Base-by-base conservation (phyloP, 495 filamentous ascomycete genomes). In the Penicillium cataractarum region DNA sequence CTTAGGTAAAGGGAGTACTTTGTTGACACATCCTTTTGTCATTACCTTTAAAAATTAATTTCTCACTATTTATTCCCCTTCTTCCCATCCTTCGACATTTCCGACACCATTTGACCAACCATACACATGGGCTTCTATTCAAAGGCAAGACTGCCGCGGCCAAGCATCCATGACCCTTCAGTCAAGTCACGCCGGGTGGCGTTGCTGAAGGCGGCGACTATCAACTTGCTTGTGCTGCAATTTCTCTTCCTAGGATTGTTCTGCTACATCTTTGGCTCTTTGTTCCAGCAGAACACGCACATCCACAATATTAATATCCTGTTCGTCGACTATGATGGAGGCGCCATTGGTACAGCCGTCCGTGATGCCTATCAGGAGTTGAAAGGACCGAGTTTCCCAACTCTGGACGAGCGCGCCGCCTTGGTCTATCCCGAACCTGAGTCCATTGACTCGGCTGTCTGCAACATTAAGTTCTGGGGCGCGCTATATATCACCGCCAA, bases 261-360 rank as follows among this genome's bases (percentile, higher is more conserved):
- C 51, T 75, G 70, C 21, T 83, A 82, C 60, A 58, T 83, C 0
- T 83, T 79, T 49, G 82, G 81, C 15, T 69, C 78, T 6, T 54
- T 83, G 6, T 84, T 72, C 57, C 76, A 80, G 46, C 72, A 80
- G 52, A 64, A 7, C 2, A 48, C 51, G 0, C 78, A 77, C 40
- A 71, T 68, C 4, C 77, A 82, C 65, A 79, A 78, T 44, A 56
- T 84, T 9, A 74, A 74, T 15, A 65, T 86, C 15, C 62, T 80
- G 13, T 80, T 77, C 33, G 80, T 86, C 19, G 83, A 86, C 64
- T 85, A 84, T 57, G 83, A 83, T 61, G 77, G 74, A 17, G 78
- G 82, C 4, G 65, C 73, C 1, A 69, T 86, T 33, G 82, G 82
- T 2, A 27, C 67, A 4, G 70, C 82, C 0, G 65, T 84, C 9